phyloP scores from a whole-genome alignment of 1,139 yeast genomes.

The Geotrichum candidum region DNA sequence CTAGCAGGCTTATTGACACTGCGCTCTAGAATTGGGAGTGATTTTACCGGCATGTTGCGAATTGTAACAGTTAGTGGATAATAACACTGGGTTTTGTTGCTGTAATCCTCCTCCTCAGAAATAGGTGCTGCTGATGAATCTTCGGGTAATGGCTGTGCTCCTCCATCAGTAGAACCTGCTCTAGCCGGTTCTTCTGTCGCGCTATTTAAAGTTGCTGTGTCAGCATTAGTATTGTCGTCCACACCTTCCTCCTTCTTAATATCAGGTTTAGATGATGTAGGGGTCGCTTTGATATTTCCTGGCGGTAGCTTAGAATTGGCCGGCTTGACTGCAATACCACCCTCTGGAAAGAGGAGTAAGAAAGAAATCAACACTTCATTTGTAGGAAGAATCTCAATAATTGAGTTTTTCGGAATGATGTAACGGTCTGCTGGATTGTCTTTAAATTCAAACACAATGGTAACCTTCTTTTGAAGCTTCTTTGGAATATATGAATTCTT shows the following conservation, averaged over 20 bases:
- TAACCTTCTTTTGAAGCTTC: slow-evolving; percentile 50
- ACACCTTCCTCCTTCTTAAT: slow-evolving; percentile 26
- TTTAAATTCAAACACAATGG: slow-evolving; percentile 74
- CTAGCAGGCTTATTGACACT: slow-evolving; percentile 55
- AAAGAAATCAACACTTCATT: slow-evolving; percentile 60
- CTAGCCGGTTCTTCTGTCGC: slow-evolving; percentile 11
- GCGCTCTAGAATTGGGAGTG: slow-evolving; percentile 61
- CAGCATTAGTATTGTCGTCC: slow-evolving; percentile 25
- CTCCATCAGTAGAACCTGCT: neutral
- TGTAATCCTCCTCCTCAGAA: slow-evolving; percentile 15
- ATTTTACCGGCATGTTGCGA: slow-evolving; percentile 57
- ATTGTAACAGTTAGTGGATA: slow-evolving; percentile 61
- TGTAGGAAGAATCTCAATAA: slow-evolving; percentile 55
- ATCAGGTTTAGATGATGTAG: slow-evolving; percentile 3
- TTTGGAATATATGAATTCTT: slow-evolving; percentile 25
- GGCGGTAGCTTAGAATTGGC: slow-evolving; percentile 9
- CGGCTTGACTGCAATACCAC: slow-evolving; percentile 19
- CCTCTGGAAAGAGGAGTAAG: slow-evolving; percentile 40
- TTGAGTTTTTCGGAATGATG: slow-evolving; percentile 65
- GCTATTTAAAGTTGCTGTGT: slow-evolving; percentile 22
- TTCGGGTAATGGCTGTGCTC: neutral
- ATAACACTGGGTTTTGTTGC: slow-evolving; percentile 31
- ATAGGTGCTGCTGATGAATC: slow-evolving; percentile 16
- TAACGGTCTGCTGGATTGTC: slow-evolving; percentile 76
- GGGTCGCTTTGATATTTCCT: slow-evolving; percentile 9